Percentiles rank a stretch among this genome's conserved stretches.
Evolutionary conservation across 176 grass and related monocot genomes (phyloP).

Genomic region (Urochloa ruziziensis): DNA sequence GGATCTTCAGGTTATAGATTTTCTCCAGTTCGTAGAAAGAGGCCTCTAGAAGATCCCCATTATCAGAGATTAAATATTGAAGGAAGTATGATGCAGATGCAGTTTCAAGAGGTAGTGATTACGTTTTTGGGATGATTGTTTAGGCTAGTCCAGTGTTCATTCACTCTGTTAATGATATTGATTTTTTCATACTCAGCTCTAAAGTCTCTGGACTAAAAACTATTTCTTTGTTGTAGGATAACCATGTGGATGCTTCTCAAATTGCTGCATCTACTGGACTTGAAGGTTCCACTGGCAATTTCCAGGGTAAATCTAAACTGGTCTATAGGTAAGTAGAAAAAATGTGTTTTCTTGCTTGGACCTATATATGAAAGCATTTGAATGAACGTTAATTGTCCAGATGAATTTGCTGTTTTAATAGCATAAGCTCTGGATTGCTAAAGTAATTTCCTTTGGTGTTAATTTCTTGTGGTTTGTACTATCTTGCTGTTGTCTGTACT

Average conservation of each 20-base stretch:
- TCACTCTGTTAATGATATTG: background rate
- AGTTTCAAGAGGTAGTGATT: slow-evolving; percentile 42
- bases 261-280: slow-evolving; percentile 35
- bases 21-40: slow-evolving; percentile 45
- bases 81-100: slow-evolving; percentile 9
- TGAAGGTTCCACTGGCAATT: slow-evolving; percentile 15
- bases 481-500: background rate
- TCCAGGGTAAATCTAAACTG: slow-evolving; percentile 37
- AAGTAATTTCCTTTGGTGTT: background rate
- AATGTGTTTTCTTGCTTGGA: background rate
- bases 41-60: slow-evolving; percentile 27
- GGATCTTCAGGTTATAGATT: slow-evolving; percentile 49
- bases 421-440: background rate
- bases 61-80: slow-evolving; percentile 27
- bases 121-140: background rate
- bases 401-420: background rate
- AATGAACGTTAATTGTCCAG: background rate
- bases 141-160: background rate
- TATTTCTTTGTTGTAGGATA: slow-evolving; percentile 41
- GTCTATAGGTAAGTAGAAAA: slow-evolving; percentile 42
- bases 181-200: background rate
- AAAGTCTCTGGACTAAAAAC: slow-evolving; percentile 6
- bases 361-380: background rate
- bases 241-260: slow-evolving; percentile 29
- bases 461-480: background rate